phyloP scores from a whole-genome alignment of 1,284 basidiomycete genomes.

The Porogramme epimiltina region DNA sequence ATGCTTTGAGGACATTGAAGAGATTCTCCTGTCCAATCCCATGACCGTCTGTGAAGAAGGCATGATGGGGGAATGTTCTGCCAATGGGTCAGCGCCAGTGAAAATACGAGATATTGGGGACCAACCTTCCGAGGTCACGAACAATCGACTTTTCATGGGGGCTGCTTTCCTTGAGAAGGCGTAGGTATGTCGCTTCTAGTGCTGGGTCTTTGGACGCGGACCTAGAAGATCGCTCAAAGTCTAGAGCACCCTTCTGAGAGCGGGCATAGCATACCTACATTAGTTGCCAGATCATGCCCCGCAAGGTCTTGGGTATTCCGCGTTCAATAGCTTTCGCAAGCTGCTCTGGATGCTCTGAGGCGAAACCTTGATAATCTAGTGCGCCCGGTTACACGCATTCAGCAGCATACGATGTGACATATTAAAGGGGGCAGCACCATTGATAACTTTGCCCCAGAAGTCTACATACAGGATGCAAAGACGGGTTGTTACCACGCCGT shows the following conservation, averaged over 20 bases:
- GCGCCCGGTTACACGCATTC: background rate
- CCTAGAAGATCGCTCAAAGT: conserved; percentile 39
- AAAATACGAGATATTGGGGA: background rate
- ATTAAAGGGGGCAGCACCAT: conserved; percentile 46
- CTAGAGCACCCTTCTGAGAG: background rate
- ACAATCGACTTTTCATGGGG: conserved; percentile 93
- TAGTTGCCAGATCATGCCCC: conserved; percentile 98
- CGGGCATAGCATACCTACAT: conserved; percentile 59
- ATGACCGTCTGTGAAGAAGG: conserved; percentile 90
- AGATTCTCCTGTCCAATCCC: conserved; percentile 96
- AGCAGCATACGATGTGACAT: background rate
- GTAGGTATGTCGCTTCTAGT: conserved; percentile 85
- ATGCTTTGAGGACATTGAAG: conserved; percentile 97
- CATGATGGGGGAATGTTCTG: conserved; percentile 96
- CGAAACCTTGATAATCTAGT: conserved; percentile 84
- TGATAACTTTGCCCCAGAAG: conserved; percentile 97
- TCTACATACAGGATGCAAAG: conserved; percentile 44
- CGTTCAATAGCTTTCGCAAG: conserved; percentile 89
- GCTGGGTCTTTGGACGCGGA: conserved; percentile 88
- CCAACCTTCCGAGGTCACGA: conserved; percentile 83
- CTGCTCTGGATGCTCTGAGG: conserved; percentile 74
- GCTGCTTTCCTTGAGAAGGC: conserved; percentile 82
- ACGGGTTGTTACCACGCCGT: conserved; percentile 30
- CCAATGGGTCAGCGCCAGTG: background rate
- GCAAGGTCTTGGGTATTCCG: conserved; percentile 84